Percentiles rank a stretch among this genome's conserved stretches.
phyloP scores from a whole-genome alignment of 176 grass and related monocot genomes.

The Triticum urartu region DNA sequence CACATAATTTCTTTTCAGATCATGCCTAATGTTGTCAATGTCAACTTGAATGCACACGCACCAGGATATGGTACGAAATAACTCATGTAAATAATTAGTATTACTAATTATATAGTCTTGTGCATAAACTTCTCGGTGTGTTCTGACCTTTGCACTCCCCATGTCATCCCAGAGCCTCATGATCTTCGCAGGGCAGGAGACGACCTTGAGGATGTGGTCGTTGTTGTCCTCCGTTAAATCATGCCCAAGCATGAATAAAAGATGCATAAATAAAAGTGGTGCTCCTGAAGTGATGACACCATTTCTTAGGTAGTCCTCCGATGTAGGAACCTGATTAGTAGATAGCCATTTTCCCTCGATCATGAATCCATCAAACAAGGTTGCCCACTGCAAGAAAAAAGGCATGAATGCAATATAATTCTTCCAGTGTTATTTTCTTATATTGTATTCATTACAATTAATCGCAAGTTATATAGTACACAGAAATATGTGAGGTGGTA shows the following conservation, averaged over 20 bases:
- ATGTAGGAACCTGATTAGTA: slow-evolving; percentile 14
- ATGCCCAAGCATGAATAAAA: slow-evolving; percentile 42
- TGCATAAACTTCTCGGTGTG: neutral
- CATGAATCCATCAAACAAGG: slow-evolving; percentile 65
- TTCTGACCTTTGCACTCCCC: slow-evolving; percentile 56
- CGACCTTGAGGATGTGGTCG: neutral
- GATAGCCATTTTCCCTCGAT: slow-evolving; percentile 61
- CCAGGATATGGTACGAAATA: neutral
- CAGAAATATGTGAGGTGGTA: neutral
- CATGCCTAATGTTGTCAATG: neutral
- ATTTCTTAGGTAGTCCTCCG: slow-evolving; percentile 58
- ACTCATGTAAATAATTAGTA: too few relatives aligned
- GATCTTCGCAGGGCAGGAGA: slow-evolving; percentile 55
- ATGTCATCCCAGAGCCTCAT: slow-evolving; percentile 74
- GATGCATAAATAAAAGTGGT: slow-evolving; percentile 3
- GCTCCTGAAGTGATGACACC: slow-evolving; percentile 40
- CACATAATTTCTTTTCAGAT: neutral
- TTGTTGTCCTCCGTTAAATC: neutral
- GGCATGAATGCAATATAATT: neutral
- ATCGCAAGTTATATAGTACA: neutral
- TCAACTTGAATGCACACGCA: neutral
- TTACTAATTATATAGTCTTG: too few relatives aligned
- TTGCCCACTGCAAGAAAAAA: slow-evolving; percentile 41
- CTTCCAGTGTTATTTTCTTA: neutral
- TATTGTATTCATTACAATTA: neutral